Evolutionary conservation across 129 eudicot genomes (phyloP), one percentile per base, ranked within the genome.

Genomic region (Sambucus nigra): DNA sequence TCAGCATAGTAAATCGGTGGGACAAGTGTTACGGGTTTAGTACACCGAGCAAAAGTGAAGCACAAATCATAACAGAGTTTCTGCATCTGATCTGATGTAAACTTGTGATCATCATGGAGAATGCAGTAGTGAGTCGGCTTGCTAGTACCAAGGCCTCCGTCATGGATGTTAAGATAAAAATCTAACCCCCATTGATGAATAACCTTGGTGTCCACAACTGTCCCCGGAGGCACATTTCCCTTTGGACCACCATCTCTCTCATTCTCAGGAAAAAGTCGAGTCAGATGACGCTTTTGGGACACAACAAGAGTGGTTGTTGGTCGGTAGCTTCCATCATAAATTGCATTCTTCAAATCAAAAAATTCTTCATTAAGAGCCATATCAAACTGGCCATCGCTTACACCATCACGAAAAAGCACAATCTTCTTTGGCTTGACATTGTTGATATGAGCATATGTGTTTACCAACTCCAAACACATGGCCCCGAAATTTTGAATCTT

Each of bases 1-100:
- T 87, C 82, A 3, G 94, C 94, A 54, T 82, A 87, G 63, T 82
- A 76, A 12, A 82, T 83, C 0, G 94, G 96, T 0, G 96, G 78
- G 0, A 82, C 94, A 29, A 87, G 60, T 0, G 96, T 79, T 7
- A 82, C 85, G 0, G 94, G 85, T 25, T 82, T 76, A 0, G 85
- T 78, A 56, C 88, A 87, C 0, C 96, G 73, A 21, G 80, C 94
- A 66, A 67, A 87, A 5, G 78, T 71, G 59, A 51, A 87, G 55
- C 96, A 87, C 76, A 87, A 25, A 28, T 82, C 22, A 29, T 82
- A 82, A 0, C 66, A 45, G 33, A 87, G 67, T 60, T 76, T 33
- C 74, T 82, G 96, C 57, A 87, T 10, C 59, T 52, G 39, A 23
- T 88, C 80, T 4, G 97, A 73, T 0, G 78, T 53, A 26, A 88